Base-by-base conservation (phyloP, 1,284 basidiomycete genomes). In the Ganoderma resinaceum region DNA sequence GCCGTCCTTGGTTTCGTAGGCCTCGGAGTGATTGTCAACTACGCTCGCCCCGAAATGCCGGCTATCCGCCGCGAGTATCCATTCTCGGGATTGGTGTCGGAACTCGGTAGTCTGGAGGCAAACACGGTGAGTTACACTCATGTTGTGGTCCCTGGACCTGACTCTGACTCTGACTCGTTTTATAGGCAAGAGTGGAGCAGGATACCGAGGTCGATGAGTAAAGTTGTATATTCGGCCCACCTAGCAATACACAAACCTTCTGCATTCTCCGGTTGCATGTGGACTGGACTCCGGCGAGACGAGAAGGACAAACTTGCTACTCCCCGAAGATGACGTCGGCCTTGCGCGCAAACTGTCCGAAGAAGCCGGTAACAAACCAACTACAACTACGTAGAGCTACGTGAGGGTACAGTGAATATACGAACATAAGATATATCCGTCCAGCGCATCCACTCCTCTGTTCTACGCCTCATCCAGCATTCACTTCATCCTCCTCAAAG, bases 31-130 rank as follows among this genome's bases (percentile, higher is more conserved):
- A 70, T 89, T 58, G 84, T 86, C 75, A 91, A 89, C 65, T 83
- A 82, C 62, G 78, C 76, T 16, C 77, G 88, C 23, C 91, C 89
- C 8, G 88, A 91, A 38, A 82, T 85, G 20, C 90, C 90, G 33
- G 86, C 87, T 18, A 81, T 91, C 9, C 87, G 87, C 18, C 87
- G 93, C 62, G 85, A 91, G 71, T 95, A 92, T 76, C 93, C 93
- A 2, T 93, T 84, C 76, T 84, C 84, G 63, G 93, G 93, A 7
- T 83, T 95, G 49, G 86, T 90, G 42, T 85, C 80, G 65, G 93
- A 94, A 77, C 85, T 95, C 14, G 93, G 93, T 31, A 91, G 93
- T 7, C 70, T 90, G 65, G 88, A 92, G 72, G 90, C 87, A 74
- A 92, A 92, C 78, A 91, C 92, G 86, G 93, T 91, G 66, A 37